Base-by-base conservation (phyloP, 441 rosid species). In the Melianthus villosus region DNA sequence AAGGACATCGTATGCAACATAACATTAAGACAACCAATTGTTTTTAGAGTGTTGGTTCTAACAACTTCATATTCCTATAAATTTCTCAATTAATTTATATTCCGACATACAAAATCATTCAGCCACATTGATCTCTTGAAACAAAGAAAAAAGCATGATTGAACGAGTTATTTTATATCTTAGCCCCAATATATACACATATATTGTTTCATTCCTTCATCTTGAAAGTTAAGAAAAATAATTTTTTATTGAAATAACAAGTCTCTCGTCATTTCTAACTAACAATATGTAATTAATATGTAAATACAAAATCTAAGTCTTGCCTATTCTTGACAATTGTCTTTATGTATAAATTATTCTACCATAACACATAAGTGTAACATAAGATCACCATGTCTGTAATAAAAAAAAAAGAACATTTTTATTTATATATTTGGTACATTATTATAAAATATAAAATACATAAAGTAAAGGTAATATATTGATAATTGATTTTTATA, bases 1-100 rank as follows among this genome's bases (percentile, higher is more conserved):
- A 34, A 9, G 9, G 8, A 22, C 2, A 22, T 7, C 4, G 31
- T 34, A 27, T 25, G 43, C 22, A 42, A 4, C 29, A 51, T 51
- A 2, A 9, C 38, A 13, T 42, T 51, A 0, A 43, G 13, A 43
- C 16, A 28, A 5, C 16, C 16, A 18, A 51, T 6, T 26, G n/a
- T 35, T 6, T 13, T 17, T 1, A 29, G 1, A 42, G 29, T 5
- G 32, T 13, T 4, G 16, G 25, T 15, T 10, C 9, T 1, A 1
- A 0, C 40, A 45, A 33, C 5, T 45, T 0, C 7, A 10, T 1
- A 4, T 16, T 8, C 4, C 40, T 0, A 27, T 14, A 18, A 7
- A 22, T 16, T 25, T 11, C 5, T 29, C 16, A 2, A 48, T 20
- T 0, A 11, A 16, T 18, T 32, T 48, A n/a, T 17, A 38, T 1